Evolutionary conservation across 164 flowering plant species (phyloP).

Genomic region (Liquidambar formosana): DNA sequence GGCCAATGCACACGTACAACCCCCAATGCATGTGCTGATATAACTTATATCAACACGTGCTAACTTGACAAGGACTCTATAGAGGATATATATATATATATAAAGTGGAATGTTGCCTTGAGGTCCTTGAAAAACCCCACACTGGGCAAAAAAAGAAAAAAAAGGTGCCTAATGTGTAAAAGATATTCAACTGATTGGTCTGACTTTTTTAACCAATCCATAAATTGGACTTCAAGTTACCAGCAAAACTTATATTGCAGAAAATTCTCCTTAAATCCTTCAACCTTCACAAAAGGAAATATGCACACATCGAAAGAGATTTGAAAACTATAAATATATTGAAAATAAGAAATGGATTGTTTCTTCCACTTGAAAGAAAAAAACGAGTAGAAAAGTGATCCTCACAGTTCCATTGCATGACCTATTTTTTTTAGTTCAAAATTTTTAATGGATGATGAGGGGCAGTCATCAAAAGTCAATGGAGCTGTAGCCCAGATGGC

Average conservation of each 20-base stretch:
- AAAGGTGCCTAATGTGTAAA: conserved; percentile 1
- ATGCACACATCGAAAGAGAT: not conserved
- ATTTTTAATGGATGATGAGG: not conserved
- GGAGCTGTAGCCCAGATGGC: too few species aligned
- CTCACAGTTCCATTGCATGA: not conserved
- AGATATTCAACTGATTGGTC: not conserved
- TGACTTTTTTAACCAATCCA: not conserved
- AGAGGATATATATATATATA: too few species aligned
- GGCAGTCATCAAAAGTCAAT: too few species aligned
- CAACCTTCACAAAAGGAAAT: not conserved
- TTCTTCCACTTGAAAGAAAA: not conserved
- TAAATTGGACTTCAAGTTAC: not conserved
- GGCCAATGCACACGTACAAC: too few species aligned
- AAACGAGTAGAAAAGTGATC: not conserved
- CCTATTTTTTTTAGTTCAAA: too few species aligned
- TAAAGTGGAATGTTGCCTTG: not conserved
- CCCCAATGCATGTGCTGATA: too few species aligned
- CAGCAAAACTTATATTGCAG: not conserved
- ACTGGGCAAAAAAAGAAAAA: not conserved
- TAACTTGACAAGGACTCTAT: too few species aligned
- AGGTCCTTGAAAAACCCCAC: not conserved
- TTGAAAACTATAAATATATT: not conserved
- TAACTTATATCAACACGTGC: too few species aligned
- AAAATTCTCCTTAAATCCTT: not conserved
- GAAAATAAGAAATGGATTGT: not conserved